phyloP scores from a whole-genome alignment of 495 filamentous ascomycete species.

The Amphirosellinia nigrospora region DNA sequence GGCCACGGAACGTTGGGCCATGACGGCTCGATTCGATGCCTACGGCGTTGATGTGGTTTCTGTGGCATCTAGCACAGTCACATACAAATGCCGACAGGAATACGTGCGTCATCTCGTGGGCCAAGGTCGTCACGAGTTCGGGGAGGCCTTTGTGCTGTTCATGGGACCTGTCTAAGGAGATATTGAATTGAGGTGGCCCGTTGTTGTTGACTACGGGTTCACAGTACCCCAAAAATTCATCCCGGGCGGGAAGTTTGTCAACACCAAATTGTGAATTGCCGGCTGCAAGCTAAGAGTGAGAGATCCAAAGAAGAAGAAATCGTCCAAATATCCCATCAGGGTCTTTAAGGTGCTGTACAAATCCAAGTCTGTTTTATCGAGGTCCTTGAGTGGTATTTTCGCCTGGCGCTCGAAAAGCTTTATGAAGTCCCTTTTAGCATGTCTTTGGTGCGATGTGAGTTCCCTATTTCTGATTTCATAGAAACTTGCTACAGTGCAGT shows the following conservation, averaged over 20 bases:
- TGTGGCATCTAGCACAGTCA: neutral
- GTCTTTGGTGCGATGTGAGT: conserved; percentile 1
- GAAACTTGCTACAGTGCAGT: conserved; percentile 20
- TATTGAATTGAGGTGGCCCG: neutral
- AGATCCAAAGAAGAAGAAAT: conserved; percentile 23
- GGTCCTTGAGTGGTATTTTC: neutral
- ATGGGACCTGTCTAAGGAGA: neutral
- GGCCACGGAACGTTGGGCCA: neutral
- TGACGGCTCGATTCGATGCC: neutral
- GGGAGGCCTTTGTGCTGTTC: neutral
- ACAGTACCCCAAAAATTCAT: neutral
- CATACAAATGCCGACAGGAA: neutral
- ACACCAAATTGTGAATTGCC: neutral
- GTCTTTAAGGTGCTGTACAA: neutral
- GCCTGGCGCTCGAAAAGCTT: neutral
- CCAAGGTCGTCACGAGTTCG: neutral
- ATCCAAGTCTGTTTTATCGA: neutral
- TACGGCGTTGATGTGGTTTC: neutral
- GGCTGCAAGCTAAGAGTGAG: neutral
- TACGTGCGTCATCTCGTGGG: conserved; percentile 9
- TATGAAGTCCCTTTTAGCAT: conserved; percentile 7
- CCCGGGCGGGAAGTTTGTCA: neutral
- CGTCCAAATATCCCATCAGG: neutral
- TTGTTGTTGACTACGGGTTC: neutral
- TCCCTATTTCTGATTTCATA: neutral